Evolutionary conservation across 176 grass and related monocot species (phyloP), one percentile per base, ranked within the genome.

Genomic region (Oryza coarctata): DNA sequence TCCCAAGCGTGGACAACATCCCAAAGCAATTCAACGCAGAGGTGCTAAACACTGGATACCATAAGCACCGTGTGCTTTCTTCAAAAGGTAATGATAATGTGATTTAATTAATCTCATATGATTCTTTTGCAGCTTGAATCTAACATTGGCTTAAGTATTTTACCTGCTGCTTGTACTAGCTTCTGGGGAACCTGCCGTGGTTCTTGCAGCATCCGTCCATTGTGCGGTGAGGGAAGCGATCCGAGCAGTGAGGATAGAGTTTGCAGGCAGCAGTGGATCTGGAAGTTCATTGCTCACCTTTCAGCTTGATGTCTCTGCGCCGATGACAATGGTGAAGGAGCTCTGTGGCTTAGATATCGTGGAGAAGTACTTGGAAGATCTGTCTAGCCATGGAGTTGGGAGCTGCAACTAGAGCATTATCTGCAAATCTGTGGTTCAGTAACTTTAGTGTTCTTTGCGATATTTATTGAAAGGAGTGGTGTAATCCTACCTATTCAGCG

Each of bases 291-390:
- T 40, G 2, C 12, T 61, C 12, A 30, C 2, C 9, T 93, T 96
- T 40, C 80, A 96, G 33, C 79, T 96, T 26, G 68, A 96, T 49
- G 90, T 87, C 72, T 90, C 93, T 9, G 91, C 90, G 9, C 89
- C 90, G n/a, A 96, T 93, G 93, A 89, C 93, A 2, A 39, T 71
- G 12, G 90, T 96, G 29, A 96, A 93, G 73, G 88, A 96, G 70
- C 58, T 96, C 0, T 93, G 94, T 12, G 94, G 94, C 39, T 89
- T 96, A 4, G 44, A 96, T 82, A 89, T 84, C 31, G 86, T 96
- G 2, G 94, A 96, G 31, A 85, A 93, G 44, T 87, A 96, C 73
- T 31, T 93, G 57, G 76, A 89, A 85, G 27, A 22, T 45, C 9
- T 76, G 25, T 68, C 75, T 43, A 17, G 17, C 49, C 5, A 74